These are phyloP conservation scores for Didymella arachidicola DNA, from an alignment of 2,329 filamentous ascomycete genomes.

Conservation along the genomic window DNA sequence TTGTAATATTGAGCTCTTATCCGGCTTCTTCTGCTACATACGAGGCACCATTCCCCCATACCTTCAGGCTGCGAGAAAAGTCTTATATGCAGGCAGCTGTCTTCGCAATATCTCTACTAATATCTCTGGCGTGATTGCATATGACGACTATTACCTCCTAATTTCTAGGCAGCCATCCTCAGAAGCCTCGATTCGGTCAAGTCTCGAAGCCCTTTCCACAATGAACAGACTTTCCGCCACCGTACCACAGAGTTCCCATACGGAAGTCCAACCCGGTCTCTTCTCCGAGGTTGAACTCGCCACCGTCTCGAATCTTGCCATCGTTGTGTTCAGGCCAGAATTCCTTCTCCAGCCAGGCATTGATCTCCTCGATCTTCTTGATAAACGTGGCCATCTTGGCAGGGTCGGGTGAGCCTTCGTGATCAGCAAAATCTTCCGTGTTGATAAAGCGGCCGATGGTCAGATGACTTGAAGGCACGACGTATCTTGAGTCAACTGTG, in stretches of 20 bases:
- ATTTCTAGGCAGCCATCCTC: not conserved
- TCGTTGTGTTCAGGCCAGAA: constrained; percentile 67
- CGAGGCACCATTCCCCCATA: too few species aligned
- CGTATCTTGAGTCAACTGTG: constrained; percentile 79
- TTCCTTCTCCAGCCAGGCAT: constrained; percentile 73
- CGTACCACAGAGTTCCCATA: constrained; percentile 78
- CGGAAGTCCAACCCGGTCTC: constrained; percentile 81
- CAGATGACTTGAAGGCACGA: constrained; percentile 88
- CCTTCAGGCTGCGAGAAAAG: not conserved
- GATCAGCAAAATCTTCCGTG: constrained; percentile 63
- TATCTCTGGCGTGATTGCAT: not conserved
- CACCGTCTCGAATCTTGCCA: constrained; percentile 56
- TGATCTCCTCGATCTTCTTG: constrained; percentile 75
- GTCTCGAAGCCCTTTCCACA: constrained; percentile 59
- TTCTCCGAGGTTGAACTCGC: constrained; percentile 88
- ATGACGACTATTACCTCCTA: not conserved
- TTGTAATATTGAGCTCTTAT: not conserved
- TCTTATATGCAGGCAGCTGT: not conserved
- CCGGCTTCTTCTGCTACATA: too few species aligned
- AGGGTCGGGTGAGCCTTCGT: constrained; percentile 55
- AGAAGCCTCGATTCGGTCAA: not conserved
- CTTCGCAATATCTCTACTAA: not conserved
- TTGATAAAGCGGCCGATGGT: constrained; percentile 84
- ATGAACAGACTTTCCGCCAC: constrained; percentile 73
- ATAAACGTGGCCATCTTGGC: constrained; percentile 71